phyloP scores from a whole-genome alignment of 495 filamentous ascomycete genomes.

The Diplogelasinospora grovesii region DNA sequence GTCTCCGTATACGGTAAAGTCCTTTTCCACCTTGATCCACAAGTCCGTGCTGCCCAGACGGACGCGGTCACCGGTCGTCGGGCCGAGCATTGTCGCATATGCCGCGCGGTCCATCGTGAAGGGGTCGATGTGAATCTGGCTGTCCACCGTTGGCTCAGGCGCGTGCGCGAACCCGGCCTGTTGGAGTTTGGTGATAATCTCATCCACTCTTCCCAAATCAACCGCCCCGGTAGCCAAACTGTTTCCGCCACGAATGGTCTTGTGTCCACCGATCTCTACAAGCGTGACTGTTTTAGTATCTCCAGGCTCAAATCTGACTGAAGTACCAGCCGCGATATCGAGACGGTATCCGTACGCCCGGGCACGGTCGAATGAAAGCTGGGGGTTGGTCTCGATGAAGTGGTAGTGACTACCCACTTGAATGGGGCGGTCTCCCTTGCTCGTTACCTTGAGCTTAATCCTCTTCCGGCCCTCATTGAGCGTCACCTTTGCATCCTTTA shows the following conservation, averaged over 20 bases:
- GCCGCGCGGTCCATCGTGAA: constrained; percentile 69
- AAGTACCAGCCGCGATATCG: constrained; percentile 87
- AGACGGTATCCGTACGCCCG: constrained; percentile 79
- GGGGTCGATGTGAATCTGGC: constrained; percentile 32
- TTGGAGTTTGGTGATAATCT: constrained; percentile 60
- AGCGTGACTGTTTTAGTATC: constrained; percentile 89
- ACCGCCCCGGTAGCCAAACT: constrained; percentile 65
- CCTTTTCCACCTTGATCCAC: constrained; percentile 89
- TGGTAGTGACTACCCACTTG: constrained; percentile 97
- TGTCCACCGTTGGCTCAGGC: constrained; percentile 45
- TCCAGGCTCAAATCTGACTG: constrained; percentile 90
- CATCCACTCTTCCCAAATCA: constrained; percentile 51
- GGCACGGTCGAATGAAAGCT: constrained; percentile 84
- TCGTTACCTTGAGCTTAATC: constrained; percentile 69
- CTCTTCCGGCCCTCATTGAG: constrained; percentile 72
- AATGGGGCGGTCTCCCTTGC: constrained; percentile 84
- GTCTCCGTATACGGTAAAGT: constrained; percentile 79
- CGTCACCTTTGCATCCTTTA: constrained; percentile 57
- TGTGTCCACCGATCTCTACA: constrained; percentile 81
- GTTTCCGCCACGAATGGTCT: constrained; percentile 83
- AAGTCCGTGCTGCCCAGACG: constrained; percentile 78
- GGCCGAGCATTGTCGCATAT: constrained; percentile 87
- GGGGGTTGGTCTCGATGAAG: constrained; percentile 88
- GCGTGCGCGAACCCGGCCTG: constrained; percentile 70
- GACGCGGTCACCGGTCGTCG: constrained; percentile 79